A percentile compares a stretch with the other conserved stretches of the same genome.
phyloP scores from a whole-genome alignment of 2,329 filamentous ascomycete genomes.

The Graphiopsis chlorocephala region DNA sequence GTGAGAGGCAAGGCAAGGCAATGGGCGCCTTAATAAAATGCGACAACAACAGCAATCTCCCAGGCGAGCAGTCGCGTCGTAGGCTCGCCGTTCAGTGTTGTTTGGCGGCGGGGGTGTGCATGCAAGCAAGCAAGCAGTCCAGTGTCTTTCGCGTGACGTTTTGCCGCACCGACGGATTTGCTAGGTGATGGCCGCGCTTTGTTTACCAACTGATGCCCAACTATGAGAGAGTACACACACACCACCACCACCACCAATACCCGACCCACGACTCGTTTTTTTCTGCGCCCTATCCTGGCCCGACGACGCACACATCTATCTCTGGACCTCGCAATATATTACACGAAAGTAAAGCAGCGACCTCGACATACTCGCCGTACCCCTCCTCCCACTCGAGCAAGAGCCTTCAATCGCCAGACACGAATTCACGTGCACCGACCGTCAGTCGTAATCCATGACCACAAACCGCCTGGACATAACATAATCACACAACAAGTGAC shows the following conservation, averaged over 20 bases:
- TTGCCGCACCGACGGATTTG: constrained; percentile 1
- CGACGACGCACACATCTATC: background rate
- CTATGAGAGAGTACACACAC: background rate
- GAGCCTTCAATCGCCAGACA: background rate
- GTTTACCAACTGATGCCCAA: constrained; percentile 8
- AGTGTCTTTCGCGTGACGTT: background rate
- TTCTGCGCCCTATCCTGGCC: background rate
- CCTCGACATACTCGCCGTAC: background rate
- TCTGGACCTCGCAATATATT: background rate
- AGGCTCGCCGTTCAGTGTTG: background rate
- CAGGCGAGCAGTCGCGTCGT: background rate
- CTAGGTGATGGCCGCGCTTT: background rate
- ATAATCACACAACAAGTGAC: background rate
- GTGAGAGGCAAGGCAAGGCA: background rate
- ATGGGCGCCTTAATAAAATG: background rate
- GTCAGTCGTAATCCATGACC: background rate
- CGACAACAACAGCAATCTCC: background rate
- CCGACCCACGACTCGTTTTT: background rate
- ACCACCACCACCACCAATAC: too few species aligned
- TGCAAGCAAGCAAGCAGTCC: background rate
- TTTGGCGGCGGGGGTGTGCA: constrained; percentile 1
- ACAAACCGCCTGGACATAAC: background rate
- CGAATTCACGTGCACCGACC: background rate
- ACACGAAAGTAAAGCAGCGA: background rate
- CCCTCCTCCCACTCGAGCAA: background rate